These are phyloP conservation scores for Trypethelium eluteriae DNA, from an alignment of 495 filamentous ascomycete genomes.

Conservation along the genomic window DNA sequence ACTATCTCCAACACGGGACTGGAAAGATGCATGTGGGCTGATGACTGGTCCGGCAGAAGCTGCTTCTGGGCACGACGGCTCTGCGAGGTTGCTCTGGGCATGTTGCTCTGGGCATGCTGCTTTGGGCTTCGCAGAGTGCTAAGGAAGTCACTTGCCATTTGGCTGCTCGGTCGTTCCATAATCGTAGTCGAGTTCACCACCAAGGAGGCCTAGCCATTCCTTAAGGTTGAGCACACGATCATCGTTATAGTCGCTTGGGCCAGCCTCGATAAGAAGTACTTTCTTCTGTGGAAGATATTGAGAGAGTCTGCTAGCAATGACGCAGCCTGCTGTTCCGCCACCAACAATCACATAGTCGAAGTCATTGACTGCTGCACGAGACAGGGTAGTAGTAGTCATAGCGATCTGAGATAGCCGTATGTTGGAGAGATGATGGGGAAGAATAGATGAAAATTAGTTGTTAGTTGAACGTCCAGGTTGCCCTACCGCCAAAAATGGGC, in stretches of 20 bases:
- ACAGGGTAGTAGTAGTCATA: slow-evolving; percentile 52
- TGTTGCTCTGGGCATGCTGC: background rate
- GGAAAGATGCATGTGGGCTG: background rate
- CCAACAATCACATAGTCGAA: slow-evolving; percentile 85
- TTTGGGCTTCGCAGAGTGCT: slow-evolving; percentile 3
- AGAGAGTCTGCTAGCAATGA: slow-evolving; percentile 62
- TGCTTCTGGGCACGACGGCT: slow-evolving; percentile 7
- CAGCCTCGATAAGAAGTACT: slow-evolving; percentile 40
- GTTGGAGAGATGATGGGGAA: background rate
- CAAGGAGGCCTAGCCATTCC: slow-evolving; percentile 70
- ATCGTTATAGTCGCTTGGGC: slow-evolving; percentile 51
- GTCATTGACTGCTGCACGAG: slow-evolving; percentile 51
- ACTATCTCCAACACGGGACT: background rate
- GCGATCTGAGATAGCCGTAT: background rate
- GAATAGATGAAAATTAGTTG: background rate
- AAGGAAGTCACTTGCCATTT: slow-evolving; percentile 14
- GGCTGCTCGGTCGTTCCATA: slow-evolving; percentile 81
- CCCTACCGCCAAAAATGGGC: background rate
- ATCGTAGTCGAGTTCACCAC: slow-evolving; percentile 77
- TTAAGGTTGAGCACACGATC: slow-evolving; percentile 66
- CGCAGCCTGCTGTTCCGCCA: slow-evolving; percentile 81
- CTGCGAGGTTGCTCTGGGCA: slow-evolving; percentile 9
- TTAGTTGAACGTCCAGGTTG: background rate
- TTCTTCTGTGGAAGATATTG: slow-evolving; percentile 38
- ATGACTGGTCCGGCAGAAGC: background rate